phyloP scores from a whole-genome alignment of 345 rosid species.

The Salix koriyanagi region DNA sequence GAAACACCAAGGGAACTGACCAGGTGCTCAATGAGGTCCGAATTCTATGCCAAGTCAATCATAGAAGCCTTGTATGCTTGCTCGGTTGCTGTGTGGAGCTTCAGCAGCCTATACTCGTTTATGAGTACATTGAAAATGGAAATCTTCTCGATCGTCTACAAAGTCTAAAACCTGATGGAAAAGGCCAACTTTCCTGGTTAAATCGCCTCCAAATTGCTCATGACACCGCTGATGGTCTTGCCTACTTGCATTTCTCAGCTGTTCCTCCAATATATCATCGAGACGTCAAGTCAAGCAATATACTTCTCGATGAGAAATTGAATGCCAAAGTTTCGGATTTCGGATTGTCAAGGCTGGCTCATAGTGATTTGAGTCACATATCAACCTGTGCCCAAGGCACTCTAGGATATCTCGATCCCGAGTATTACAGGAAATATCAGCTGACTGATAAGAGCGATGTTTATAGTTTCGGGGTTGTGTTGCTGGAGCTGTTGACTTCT shows the following conservation, averaged over 20 bases:
- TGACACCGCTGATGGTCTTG: constrained; percentile 40
- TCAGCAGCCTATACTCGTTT: constrained; percentile 46
- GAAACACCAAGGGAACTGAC: constrained; percentile 44
- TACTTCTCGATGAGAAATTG: constrained; percentile 41
- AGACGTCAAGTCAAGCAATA: constrained; percentile 53
- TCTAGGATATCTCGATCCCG: constrained; percentile 47
- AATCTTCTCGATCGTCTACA: constrained; percentile 39
- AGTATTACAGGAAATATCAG: constrained; percentile 42
- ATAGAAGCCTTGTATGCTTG: constrained; percentile 38
- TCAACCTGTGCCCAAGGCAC: constrained; percentile 56
- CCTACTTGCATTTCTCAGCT: constrained; percentile 46
- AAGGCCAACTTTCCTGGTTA: constrained; percentile 21
- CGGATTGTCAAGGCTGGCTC: constrained; percentile 45
- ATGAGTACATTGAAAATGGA: constrained; percentile 42
- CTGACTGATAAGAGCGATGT: constrained; percentile 54
- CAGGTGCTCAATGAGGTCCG: constrained; percentile 55
- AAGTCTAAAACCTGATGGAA: neutral
- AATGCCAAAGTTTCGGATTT: constrained; percentile 48
- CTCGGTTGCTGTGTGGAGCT: constrained; percentile 55
- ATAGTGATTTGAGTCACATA: constrained; percentile 40
- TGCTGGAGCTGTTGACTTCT: constrained; percentile 45
- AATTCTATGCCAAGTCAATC: constrained; percentile 54
- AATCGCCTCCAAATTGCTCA: constrained; percentile 39
- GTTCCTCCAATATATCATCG: constrained; percentile 46
- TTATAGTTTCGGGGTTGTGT: constrained; percentile 51